These are phyloP conservation scores for Tulasnella calospora DNA, from an alignment of 768 basidiomycete genomes.

Conservation along the genomic window DNA sequence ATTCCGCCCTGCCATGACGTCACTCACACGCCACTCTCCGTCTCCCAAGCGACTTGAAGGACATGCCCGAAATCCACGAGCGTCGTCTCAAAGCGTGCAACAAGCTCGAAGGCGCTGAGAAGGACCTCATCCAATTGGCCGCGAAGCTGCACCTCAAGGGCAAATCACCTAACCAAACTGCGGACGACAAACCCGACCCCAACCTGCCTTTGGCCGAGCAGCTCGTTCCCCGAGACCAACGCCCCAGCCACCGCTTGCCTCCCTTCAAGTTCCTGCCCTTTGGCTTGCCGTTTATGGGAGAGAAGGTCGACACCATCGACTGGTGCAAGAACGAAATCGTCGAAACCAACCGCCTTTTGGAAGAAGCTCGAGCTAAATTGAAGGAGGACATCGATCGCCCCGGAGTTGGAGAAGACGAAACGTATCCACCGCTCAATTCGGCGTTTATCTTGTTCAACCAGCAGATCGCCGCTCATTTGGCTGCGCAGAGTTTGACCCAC, in stretches of 20 bases:
- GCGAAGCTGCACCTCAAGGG: conserved; percentile 58
- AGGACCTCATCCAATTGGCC: conserved; percentile 66
- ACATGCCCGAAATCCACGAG: conserved; percentile 77
- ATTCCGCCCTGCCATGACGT: neutral
- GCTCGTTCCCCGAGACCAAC: conserved; percentile 62
- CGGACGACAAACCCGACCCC: conserved; percentile 37
- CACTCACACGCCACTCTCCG: neutral
- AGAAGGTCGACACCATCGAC: conserved; percentile 90
- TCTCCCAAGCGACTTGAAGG: conserved; percentile 59
- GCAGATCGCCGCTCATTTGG: conserved; percentile 91
- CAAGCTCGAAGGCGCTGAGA: conserved; percentile 86
- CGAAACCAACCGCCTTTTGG: conserved; percentile 49
- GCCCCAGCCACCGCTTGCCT: conserved; percentile 71
- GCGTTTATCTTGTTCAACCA: conserved; percentile 88
- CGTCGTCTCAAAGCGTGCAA: conserved; percentile 64
- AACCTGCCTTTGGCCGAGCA: conserved; percentile 42
- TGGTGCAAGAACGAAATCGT: conserved; percentile 78
- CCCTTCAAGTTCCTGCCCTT: conserved; percentile 41
- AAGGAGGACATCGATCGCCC: conserved; percentile 28
- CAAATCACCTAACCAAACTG: conserved; percentile 46
- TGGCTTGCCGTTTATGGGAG: conserved; percentile 61
- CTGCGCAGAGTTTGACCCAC: conserved; percentile 66
- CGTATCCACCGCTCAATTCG: conserved; percentile 47
- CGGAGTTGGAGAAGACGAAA: conserved; percentile 24
- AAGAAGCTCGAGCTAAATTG: conserved; percentile 43